phyloP scores from a whole-genome alignment of 257 asterid genomes.

The Solanum commersonii region DNA sequence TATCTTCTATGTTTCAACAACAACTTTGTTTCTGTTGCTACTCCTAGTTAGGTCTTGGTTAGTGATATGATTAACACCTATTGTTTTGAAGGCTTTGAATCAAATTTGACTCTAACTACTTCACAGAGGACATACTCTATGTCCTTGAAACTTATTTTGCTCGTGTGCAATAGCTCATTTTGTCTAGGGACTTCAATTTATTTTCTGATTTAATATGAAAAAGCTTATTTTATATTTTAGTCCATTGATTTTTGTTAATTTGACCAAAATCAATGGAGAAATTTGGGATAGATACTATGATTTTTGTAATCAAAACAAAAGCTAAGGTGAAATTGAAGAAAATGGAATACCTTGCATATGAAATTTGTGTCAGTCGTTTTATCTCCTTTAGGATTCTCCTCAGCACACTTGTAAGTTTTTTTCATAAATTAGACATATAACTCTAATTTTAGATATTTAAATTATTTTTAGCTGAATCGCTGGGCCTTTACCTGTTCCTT shows the following conservation, averaged over 20 bases:
- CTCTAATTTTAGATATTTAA: background rate
- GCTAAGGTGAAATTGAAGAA: background rate
- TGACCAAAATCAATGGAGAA: background rate
- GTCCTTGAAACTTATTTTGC: too few relatives aligned
- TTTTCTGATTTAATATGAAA: too few relatives aligned
- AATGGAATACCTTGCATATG: background rate
- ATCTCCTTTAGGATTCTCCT: background rate
- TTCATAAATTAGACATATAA: background rate
- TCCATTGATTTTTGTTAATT: background rate
- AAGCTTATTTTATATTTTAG: too few relatives aligned
- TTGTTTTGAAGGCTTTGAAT: too few relatives aligned
- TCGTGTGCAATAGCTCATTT: too few relatives aligned
- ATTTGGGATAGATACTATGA: background rate
- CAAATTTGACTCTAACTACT: too few relatives aligned
- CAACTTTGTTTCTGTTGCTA: background rate
- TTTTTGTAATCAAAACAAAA: background rate
- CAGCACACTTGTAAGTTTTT: background rate
- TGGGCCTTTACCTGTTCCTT: background rate
- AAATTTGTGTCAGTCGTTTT: background rate
- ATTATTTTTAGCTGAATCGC: background rate
- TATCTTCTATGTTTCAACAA: background rate
- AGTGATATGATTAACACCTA: too few relatives aligned
- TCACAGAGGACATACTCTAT: too few relatives aligned
- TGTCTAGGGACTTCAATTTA: too few relatives aligned
- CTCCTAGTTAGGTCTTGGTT: background rate